A percentile compares a stretch with the other conserved stretches of the same genome.
These are phyloP conservation scores for Schwanniomyces sp. DNA, from an alignment of 805 yeast species.

Conservation along the genomic window DNA sequence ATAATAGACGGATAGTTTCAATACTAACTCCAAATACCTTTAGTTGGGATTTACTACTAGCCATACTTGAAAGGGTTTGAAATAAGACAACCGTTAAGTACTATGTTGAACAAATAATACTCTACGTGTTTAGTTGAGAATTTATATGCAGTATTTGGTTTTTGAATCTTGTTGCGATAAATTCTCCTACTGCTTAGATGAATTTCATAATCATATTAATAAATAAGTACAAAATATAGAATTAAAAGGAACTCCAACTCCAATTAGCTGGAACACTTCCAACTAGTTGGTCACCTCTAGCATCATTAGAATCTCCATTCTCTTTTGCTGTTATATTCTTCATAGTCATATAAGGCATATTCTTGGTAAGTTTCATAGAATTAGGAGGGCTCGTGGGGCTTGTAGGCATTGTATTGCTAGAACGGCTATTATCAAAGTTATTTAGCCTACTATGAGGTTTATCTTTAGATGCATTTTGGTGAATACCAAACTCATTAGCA, in stretches of 20 bases:
- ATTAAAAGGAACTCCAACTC: conserved; percentile 74
- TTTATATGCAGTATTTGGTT: background rate
- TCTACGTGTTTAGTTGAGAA: conserved; percentile 2
- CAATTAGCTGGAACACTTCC: conserved; percentile 71
- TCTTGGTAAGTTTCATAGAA: background rate
- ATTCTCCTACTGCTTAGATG: background rate
- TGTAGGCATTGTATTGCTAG: background rate
- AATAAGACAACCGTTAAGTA: background rate
- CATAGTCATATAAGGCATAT: background rate
- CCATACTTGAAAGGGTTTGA: conserved; percentile 6
- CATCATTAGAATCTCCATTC: conserved; percentile 3
- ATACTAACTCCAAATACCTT: conserved; percentile 31
- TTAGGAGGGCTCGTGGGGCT: background rate
- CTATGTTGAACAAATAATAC: background rate
- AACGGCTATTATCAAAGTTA: background rate
- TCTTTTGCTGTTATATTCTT: conserved; percentile 1
- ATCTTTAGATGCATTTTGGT: background rate
- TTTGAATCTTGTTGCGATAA: background rate
- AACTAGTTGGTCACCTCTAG: conserved; percentile 32
- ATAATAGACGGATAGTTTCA: conserved; percentile 42
- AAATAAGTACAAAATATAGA: background rate
- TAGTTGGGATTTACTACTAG: conserved; percentile 16
- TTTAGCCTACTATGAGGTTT: background rate
- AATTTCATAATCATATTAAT: background rate
- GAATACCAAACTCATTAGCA: conserved; percentile 38